Conservation (phyloP, 2,329 filamentous ascomycete species). For the Dactylellina haptotyla region DNA sequence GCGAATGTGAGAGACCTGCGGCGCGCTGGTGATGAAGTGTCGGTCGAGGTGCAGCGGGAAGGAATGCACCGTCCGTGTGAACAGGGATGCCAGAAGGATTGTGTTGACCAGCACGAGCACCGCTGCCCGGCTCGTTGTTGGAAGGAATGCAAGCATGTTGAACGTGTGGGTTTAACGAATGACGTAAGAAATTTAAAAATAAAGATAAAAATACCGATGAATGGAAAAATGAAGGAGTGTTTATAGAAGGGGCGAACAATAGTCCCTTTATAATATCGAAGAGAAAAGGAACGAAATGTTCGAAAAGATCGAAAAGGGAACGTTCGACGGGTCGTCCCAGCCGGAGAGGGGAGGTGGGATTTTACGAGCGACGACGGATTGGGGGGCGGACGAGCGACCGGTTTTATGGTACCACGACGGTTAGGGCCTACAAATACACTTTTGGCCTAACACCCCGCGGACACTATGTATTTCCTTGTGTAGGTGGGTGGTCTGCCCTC, state of each 20-base stretch:
- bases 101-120: constrained; percentile 47
- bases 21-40: constrained; percentile 5
- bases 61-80: constrained; percentile 13
- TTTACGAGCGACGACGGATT: no score
- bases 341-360: no score
- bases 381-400: constrained; percentile 40
- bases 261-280: no score
- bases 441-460: constrained; percentile 45
- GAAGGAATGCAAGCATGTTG: constrained; percentile 37
- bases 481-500: constrained; percentile 1
- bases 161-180: neutral
- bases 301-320: constrained; percentile 14
- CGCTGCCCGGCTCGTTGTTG: constrained; percentile 1
- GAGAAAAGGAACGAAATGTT: neutral
- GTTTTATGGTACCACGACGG: no score
- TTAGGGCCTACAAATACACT: constrained; percentile 28
- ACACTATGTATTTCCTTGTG: constrained; percentile 26
- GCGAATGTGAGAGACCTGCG: constrained; percentile 28
- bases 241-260: no score
- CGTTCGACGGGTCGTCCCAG: constrained; percentile 32
- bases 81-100: constrained; percentile 49
- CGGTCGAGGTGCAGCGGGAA: constrained; percentile 29
- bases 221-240: constrained; percentile 16
- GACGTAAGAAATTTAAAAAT: constrained; percentile 20
- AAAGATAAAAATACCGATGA: constrained; percentile 29